Base-by-base conservation (phyloP, 2,329 filamentous ascomycete genomes). In the Penicillium sclerotigenum region DNA sequence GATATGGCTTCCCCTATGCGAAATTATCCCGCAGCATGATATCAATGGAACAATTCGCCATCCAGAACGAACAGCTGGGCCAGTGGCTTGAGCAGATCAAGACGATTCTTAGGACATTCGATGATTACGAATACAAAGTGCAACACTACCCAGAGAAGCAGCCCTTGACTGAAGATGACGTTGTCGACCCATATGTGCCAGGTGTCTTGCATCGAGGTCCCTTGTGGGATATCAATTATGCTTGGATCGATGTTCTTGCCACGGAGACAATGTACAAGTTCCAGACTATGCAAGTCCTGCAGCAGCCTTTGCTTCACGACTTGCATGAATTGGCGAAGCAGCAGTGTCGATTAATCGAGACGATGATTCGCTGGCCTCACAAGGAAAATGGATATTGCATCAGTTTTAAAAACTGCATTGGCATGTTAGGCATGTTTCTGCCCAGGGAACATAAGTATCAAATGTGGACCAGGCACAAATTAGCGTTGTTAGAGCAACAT, bases 1-100 rank as follows among this genome's bases (percentile, higher is more conserved):
- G 90, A 96, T 56, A 88, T 95, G 77, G 87, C 90, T 1, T 80
- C 88, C 13, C 79, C 97, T 91, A 92, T 69, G 86, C 89, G 0
- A 83, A 82, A 60, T 83, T 86, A 41, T 83, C 81, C 28, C 84
- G 84, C 58, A 83, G 84, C 13, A 81, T 86, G 57, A 82, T 95
- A 46, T 77, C 79, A 0, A 78, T 82, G 4, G 82, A 88, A 33
- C 81, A 85, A 10, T 96, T 93, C 66, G 72, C 79, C 26, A 68
- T 69, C 2, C 85, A 91, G 65, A 86, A 90, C 63, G 72, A 79
- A 22, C 69, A 75, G 14, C 78, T 88, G 50, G 79, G 75, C 3
- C 71, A 74, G 31, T 76, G 63, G 47, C 62, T 77, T 57, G 73
- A 72, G 42, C 67, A 68, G 43, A 69, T 81, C 55, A 72, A 75